Conservation (phyloP, 768 basidiomycete genomes). For the Dacryopinax primogenitus region DNA sequence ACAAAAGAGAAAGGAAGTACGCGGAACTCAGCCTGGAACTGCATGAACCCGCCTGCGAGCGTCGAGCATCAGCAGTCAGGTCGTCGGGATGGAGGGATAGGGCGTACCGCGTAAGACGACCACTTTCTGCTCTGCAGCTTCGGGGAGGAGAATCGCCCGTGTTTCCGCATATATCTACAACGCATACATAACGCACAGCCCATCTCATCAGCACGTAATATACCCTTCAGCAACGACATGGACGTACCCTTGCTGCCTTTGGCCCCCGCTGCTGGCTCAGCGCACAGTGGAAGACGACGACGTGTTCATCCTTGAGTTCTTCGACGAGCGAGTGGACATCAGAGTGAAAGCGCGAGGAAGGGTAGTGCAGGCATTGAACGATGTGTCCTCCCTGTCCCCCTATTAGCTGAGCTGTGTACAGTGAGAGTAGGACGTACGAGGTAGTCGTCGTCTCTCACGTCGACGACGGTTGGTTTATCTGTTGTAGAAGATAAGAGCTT, state of each 20-base stretch:
- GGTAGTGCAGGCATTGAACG: conserved; percentile 46
- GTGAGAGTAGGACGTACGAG: conserved; percentile 15
- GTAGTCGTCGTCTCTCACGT: conserved; percentile 76
- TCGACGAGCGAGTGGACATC: conserved; percentile 47
- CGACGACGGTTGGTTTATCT: conserved; percentile 36
- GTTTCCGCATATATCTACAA: conserved; percentile 57
- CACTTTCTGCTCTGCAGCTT: conserved; percentile 41
- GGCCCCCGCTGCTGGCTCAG: conserved; percentile 74
- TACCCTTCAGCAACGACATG: conserved; percentile 14
- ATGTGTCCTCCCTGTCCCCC: conserved; percentile 54
- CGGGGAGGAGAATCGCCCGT: conserved; percentile 33
- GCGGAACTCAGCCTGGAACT: conserved; percentile 49
- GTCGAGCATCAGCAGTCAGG: neutral
- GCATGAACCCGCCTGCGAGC: conserved; percentile 47
- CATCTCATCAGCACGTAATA: neutral
- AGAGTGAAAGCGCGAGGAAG: conserved; percentile 46
- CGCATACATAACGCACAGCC: neutral
- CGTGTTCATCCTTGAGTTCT: conserved; percentile 46
- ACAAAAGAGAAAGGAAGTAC: conserved; percentile 2
- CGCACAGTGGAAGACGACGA: conserved; percentile 66
- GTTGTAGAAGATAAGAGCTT: neutral
- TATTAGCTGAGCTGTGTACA: conserved; percentile 7
- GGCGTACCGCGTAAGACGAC: conserved; percentile 37
- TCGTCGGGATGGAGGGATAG: neutral
- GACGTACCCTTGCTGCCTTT: conserved; percentile 54